A percentile compares a stretch with the other conserved stretches of the same genome.
phyloP scores from a whole-genome alignment of 2,329 filamentous ascomycete species.

The Microsporum canis region DNA sequence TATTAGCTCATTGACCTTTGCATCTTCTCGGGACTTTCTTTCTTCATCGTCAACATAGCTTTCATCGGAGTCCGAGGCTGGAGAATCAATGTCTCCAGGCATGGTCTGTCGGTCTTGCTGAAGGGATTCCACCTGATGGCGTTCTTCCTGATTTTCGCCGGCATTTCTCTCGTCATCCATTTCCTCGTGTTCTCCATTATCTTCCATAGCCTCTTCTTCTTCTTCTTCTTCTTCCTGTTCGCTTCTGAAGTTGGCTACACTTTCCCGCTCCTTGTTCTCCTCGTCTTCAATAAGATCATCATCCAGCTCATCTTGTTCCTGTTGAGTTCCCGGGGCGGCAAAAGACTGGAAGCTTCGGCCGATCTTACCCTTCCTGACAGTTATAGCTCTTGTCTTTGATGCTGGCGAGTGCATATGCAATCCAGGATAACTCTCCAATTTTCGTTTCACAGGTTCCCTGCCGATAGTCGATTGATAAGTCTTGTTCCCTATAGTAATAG shows the following conservation, averaged over 20 bases:
- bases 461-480: conserved; percentile 58
- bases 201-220: conserved; percentile 20
- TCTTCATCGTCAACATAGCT: conserved; percentile 45
- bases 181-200: conserved; percentile 15
- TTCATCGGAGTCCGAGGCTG: conserved; percentile 17
- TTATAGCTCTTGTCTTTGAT: conserved; percentile 3
- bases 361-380: conserved; percentile 28
- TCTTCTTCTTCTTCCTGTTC: conserved; percentile 10
- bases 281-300: conserved; percentile 18
- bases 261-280: conserved; percentile 22
- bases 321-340: conserved; percentile 43
- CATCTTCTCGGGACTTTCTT: conserved; percentile 38
- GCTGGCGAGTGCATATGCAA: not conserved
- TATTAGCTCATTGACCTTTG: conserved; percentile 37
- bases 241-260: conserved; percentile 12
- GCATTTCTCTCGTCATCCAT: conserved; percentile 23
- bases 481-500: conserved; percentile 61
- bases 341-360: conserved; percentile 41
- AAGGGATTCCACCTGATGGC: conserved; percentile 7
- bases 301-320: conserved; percentile 17
- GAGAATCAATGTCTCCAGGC: not conserved
- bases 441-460: conserved; percentile 34
- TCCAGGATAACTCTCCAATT: conserved; percentile 14
- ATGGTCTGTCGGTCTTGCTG: not conserved
- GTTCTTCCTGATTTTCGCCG: conserved; percentile 15